phyloP scores from a whole-genome alignment of 2,329 filamentous ascomycete genomes.

The Pyricularia pennisetigena region DNA sequence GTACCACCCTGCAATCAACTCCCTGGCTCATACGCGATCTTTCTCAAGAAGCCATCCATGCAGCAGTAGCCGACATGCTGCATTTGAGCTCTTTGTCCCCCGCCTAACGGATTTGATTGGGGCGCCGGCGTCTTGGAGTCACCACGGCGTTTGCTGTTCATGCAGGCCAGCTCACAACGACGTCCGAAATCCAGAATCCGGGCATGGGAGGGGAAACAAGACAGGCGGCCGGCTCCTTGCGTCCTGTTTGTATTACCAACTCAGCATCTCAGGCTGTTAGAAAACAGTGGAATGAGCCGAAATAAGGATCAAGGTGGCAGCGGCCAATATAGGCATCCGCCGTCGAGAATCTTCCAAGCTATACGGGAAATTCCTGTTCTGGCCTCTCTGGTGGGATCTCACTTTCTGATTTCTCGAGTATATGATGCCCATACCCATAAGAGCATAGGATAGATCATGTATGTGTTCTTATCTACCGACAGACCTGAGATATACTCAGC shows the following conservation, averaged over 20 bases:
- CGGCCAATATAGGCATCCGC: neutral
- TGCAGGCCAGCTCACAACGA: neutral
- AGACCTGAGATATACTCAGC: neutral
- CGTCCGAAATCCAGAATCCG: neutral
- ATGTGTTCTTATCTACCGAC: neutral
- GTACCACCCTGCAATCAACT: neutral
- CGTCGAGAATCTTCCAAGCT: neutral
- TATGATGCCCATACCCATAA: neutral
- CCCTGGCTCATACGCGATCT: neutral
- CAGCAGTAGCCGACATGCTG: neutral
- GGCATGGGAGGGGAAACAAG: neutral
- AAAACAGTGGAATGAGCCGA: neutral
- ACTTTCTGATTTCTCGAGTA: neutral
- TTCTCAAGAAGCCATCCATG: no score
- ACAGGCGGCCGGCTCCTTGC: no score
- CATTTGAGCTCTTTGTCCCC: neutral
- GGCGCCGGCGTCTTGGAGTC: neutral
- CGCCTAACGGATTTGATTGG: neutral
- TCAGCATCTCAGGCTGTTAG: neutral
- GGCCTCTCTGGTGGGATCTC: neutral
- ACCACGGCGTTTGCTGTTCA: neutral
- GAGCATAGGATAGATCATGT: neutral
- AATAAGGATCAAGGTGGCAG: neutral
- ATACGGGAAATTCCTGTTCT: neutral
- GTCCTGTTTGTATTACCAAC: neutral